Percentiles rank a stretch among this genome's conserved stretches.
Conservation (phyloP, 2,329 filamentous ascomycete genomes). For the Neurospora crassa region DNA sequence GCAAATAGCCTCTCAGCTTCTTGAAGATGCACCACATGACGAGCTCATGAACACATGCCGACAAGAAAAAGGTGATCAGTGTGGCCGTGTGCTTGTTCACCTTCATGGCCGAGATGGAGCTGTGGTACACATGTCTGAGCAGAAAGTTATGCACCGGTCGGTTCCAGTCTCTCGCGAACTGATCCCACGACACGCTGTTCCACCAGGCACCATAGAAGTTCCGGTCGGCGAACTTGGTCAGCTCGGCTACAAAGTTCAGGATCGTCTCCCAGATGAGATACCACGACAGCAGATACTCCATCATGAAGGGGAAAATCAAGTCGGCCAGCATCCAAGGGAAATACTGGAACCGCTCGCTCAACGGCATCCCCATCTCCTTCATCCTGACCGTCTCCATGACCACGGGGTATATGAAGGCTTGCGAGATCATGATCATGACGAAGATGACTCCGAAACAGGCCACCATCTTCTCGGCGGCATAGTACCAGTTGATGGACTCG, state of each 20-base stretch:
- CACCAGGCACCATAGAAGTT: conserved; percentile 61
- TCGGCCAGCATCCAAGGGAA: conserved; percentile 71
- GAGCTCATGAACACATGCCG: conserved; percentile 62
- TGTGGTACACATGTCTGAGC: conserved; percentile 70
- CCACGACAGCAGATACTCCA: conserved; percentile 69
- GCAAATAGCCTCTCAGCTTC: conserved; percentile 64
- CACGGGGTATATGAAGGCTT: conserved; percentile 68
- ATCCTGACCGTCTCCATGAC: conserved; percentile 57
- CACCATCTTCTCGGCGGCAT: conserved; percentile 61
- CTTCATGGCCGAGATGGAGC: conserved; percentile 62
- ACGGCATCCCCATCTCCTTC: conserved; percentile 55
- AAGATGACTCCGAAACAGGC: conserved; percentile 65
- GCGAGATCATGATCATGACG: conserved; percentile 70
- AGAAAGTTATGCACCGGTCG: conserved; percentile 69
- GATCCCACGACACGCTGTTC: conserved; percentile 60
- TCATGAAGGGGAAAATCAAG: conserved; percentile 67
- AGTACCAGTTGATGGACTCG: conserved; percentile 61
- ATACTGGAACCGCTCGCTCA: conserved; percentile 50
- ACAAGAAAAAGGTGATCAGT: conserved; percentile 65
- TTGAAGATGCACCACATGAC: conserved; percentile 76
- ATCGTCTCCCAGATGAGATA: conserved; percentile 74
- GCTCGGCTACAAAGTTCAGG: conserved; percentile 65
- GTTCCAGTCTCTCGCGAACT: conserved; percentile 76
- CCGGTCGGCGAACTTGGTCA: conserved; percentile 68
- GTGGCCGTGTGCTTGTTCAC: conserved; percentile 63